Conservation (phyloP, 805 yeast genomes). For the Starmerella stigmatis region DNA sequence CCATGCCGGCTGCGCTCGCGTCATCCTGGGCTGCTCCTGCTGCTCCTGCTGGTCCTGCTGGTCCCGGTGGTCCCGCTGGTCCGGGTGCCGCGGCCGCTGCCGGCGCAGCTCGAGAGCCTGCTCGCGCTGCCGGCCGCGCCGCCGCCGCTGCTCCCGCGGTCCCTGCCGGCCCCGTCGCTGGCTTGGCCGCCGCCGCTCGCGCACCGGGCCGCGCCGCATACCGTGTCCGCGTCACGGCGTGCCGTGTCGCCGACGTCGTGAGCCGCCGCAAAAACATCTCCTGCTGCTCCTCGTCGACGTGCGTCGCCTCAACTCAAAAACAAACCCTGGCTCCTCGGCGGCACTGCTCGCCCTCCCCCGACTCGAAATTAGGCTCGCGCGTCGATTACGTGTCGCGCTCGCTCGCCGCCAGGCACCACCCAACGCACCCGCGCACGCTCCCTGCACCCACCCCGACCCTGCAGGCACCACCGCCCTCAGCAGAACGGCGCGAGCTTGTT, state of each 20-base stretch:
- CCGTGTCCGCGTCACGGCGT: slow-evolving; percentile 1
- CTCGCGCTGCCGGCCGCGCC: not conserved
- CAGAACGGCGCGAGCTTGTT: no score
- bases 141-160: not conserved
- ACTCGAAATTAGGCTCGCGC: not conserved
- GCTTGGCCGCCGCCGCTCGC: not conserved
- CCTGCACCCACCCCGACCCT: not conserved
- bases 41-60: not conserved
- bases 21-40: not conserved
- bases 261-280: slow-evolving; percentile 1
- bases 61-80: not conserved
- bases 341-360: not conserved
- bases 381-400: slow-evolving; percentile 3
- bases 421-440: not conserved
- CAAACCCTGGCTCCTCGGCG: no score
- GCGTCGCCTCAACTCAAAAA: not conserved
- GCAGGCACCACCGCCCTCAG: not conserved
- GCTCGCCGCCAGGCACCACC: no score
- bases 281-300: not conserved
- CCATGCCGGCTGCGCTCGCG: not conserved
- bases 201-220: slow-evolving; percentile 1
- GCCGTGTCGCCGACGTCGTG: not conserved
- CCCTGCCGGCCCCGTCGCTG: not conserved
- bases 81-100: no score
- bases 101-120: not conserved